phyloP scores from a whole-genome alignment of 2,329 filamentous ascomycete genomes.

The Xylariaceae sp. region DNA sequence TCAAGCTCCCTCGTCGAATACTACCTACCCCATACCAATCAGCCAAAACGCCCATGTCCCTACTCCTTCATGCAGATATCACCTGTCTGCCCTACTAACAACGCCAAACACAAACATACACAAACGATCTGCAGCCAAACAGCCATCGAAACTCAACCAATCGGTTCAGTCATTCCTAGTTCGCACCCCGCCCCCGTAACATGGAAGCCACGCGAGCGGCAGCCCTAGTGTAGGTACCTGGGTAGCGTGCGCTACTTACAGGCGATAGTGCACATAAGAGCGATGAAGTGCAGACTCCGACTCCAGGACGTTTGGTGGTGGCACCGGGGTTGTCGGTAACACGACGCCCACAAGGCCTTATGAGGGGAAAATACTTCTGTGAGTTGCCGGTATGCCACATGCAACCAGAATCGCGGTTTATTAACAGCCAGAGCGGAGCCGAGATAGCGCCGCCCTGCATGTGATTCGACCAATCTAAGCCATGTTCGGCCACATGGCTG shows the following conservation, averaged over 20 bases:
- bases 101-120: neutral
- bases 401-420: neutral
- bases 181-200: neutral
- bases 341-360: neutral
- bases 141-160: neutral
- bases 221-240: neutral
- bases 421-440: constrained; percentile 20
- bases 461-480: constrained; percentile 13
- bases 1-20: neutral
- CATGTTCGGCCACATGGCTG: constrained; percentile 18
- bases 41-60: neutral
- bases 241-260: too few relatives aligned
- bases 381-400: neutral
- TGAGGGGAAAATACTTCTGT: too few relatives aligned
- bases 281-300: neutral
- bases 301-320: neutral
- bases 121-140: neutral
- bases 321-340: neutral
- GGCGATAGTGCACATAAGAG: too few relatives aligned
- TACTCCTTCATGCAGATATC: neutral
- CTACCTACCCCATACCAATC: neutral
- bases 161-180: neutral
- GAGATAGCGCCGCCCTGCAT: constrained; percentile 31
- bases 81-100: neutral
- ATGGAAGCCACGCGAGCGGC: neutral